These are phyloP conservation scores for Aphanomyces astaci DNA, from an alignment of 352 stramenopile species.

Conservation along the genomic window DNA sequence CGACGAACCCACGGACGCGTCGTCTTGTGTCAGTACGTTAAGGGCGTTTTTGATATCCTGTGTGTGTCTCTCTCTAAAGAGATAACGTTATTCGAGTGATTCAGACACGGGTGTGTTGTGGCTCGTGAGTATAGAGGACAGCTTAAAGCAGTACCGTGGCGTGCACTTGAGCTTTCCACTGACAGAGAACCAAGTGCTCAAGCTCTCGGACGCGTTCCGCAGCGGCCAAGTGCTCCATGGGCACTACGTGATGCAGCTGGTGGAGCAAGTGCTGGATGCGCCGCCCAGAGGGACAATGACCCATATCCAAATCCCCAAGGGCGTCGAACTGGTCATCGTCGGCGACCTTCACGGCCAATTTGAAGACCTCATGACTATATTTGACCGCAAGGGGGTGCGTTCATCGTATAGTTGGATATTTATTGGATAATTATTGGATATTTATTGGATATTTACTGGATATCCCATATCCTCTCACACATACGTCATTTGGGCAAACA, in stretches of 20 bases:
- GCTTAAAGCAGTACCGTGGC: constrained; percentile 56
- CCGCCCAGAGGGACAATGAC: constrained; percentile 47
- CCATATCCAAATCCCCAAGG: constrained; percentile 57
- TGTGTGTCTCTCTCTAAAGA: too few relatives aligned
- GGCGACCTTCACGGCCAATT: constrained; percentile 91
- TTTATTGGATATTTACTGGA: too few relatives aligned
- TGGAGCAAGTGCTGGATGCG: constrained; percentile 51
- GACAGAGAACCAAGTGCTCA: constrained; percentile 67
- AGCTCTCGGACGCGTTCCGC: constrained; percentile 75
- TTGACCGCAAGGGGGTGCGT: constrained; percentile 78
- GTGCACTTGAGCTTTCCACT: constrained; percentile 66
- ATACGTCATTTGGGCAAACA: too few relatives aligned
- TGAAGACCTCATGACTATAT: constrained; percentile 89
- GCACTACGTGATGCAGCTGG: constrained; percentile 64
- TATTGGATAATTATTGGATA: too few relatives aligned
- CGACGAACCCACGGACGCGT: background rate
- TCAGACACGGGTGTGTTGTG: too few relatives aligned
- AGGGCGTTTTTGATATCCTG: too few relatives aligned
- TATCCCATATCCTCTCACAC: too few relatives aligned
- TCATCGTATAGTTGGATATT: too few relatives aligned
- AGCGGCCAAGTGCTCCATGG: constrained; percentile 74
- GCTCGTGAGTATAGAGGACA: background rate
- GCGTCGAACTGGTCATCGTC: constrained; percentile 86
- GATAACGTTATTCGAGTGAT: too few relatives aligned
- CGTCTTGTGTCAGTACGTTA: background rate